Percentiles rank a stretch among this genome's conserved stretches.
Conservation (phyloP, 345 rosid species). For the Barbarea vulgaris region DNA sequence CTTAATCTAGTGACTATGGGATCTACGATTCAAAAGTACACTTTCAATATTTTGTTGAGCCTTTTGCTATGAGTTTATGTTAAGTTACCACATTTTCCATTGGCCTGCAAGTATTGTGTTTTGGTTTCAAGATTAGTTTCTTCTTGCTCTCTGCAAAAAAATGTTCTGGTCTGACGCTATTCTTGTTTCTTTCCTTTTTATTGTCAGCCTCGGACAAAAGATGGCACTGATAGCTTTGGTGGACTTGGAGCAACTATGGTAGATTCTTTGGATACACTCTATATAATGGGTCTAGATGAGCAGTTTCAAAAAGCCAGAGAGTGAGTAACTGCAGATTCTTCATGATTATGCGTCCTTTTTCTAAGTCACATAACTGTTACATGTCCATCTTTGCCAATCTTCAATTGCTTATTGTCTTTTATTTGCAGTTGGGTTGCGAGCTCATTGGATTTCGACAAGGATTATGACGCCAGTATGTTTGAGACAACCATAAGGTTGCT, state of each 20-base stretch:
- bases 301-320: slow-evolving; percentile 87
- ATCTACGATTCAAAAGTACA: not conserved
- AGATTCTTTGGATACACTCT: slow-evolving; percentile 85
- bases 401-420: slow-evolving; percentile 11
- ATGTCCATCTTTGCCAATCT: not conserved
- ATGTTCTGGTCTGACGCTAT: slow-evolving; percentile 7
- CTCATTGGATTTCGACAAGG: slow-evolving; percentile 89
- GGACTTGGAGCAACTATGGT: slow-evolving; percentile 96
- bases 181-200: slow-evolving; percentile 4
- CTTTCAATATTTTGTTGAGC: not conserved
- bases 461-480: slow-evolving; percentile 93
- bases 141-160: slow-evolving; percentile 4
- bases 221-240: slow-evolving; percentile 93
- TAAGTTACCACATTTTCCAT: not conserved
- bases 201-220: slow-evolving; percentile 78
- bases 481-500: slow-evolving; percentile 99
- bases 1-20: slow-evolving; percentile 1
- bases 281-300: slow-evolving; percentile 89
- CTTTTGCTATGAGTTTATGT: slow-evolving; percentile 15
- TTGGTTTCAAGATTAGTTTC: not conserved
- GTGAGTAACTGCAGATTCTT: slow-evolving; percentile 54
- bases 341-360: not conserved
- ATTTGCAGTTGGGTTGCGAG: slow-evolving; percentile 88
- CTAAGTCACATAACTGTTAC: not conserved
- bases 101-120: not conserved